Evolutionary conservation across 164 flowering plant species (phyloP).

Genomic region (Litsea cubeba): DNA sequence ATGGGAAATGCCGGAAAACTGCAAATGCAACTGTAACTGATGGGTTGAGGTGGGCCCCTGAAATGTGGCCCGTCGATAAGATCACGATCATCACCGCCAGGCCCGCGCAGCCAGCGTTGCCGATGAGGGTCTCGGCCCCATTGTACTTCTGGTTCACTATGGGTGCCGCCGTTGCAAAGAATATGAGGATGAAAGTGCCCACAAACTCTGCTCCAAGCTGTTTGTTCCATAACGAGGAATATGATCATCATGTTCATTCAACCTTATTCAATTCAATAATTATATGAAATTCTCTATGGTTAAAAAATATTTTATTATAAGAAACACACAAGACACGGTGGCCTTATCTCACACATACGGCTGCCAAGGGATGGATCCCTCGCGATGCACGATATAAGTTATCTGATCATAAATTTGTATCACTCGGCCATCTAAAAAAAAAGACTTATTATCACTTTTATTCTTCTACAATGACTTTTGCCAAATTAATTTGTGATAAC

Average conservation of each 20-base stretch:
- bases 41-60: slow-evolving; percentile 88
- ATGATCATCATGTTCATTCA: not conserved
- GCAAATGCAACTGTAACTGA: slow-evolving; percentile 81
- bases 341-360: no score
- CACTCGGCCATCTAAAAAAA: no score
- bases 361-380: no score
- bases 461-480: no score
- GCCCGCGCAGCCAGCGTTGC: slow-evolving; percentile 79
- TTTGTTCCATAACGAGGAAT: not conserved
- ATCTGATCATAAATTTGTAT: no score
- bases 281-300: no score
- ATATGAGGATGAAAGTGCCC: slow-evolving; percentile 82
- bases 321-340: no score
- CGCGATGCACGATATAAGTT: rapidly evolving
- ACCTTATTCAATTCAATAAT: not conserved
- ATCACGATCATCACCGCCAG: slow-evolving; percentile 80
- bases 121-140: slow-evolving; percentile 61
- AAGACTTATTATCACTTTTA: no score
- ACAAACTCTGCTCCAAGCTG: slow-evolving; percentile 87
- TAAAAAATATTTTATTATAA: no score
- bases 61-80: slow-evolving; percentile 80
- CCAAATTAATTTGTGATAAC: no score
- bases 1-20: slow-evolving; percentile 72
- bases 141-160: slow-evolving; percentile 77
- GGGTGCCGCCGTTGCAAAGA: slow-evolving; percentile 72